These are phyloP conservation scores for Curvularia hawaiiensis DNA, from an alignment of 2,329 filamentous ascomycete species.

Conservation along the genomic window DNA sequence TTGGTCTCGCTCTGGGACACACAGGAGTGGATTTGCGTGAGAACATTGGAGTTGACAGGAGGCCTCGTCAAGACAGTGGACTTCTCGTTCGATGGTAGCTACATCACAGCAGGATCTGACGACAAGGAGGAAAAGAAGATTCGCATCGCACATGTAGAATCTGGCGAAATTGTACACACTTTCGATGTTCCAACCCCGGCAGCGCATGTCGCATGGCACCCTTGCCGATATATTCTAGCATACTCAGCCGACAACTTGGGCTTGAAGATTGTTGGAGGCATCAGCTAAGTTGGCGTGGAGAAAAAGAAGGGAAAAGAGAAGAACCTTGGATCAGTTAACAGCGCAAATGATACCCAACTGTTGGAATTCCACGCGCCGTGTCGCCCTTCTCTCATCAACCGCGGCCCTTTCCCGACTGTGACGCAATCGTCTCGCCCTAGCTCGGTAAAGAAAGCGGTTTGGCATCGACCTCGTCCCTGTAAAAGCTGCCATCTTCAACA, in stretches of 20 bases:
- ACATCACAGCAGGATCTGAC: slow-evolving; percentile 74
- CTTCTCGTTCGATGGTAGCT: slow-evolving; percentile 80
- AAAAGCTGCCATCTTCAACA: neutral
- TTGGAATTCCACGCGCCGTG: slow-evolving; percentile 2
- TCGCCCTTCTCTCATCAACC: neutral
- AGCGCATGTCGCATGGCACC: slow-evolving; percentile 76
- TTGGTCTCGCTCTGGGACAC: slow-evolving; percentile 81
- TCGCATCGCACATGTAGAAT: slow-evolving; percentile 74
- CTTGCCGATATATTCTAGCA: slow-evolving; percentile 73
- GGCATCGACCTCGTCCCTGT: slow-evolving; percentile 12
- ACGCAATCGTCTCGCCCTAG: slow-evolving; percentile 14
- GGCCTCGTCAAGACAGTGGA: slow-evolving; percentile 74
- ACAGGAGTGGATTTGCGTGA: slow-evolving; percentile 74
- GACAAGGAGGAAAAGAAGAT: slow-evolving; percentile 74
- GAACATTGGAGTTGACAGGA: slow-evolving; percentile 71
- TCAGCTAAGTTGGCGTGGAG: slow-evolving; percentile 23
- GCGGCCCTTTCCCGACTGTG: slow-evolving; percentile 15
- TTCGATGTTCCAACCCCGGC: slow-evolving; percentile 70
- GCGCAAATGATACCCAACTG: slow-evolving; percentile 27
- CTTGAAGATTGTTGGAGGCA: slow-evolving; percentile 68
- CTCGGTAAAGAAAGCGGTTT: slow-evolving; percentile 17
- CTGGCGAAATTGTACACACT: slow-evolving; percentile 73
- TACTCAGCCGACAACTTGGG: slow-evolving; percentile 69
- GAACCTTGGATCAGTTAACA: slow-evolving; percentile 6
- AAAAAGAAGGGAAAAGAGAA: neutral